These are phyloP conservation scores for Cardamine resedifolia DNA, from an alignment of 345 rosid genomes.

Conservation along the genomic window DNA sequence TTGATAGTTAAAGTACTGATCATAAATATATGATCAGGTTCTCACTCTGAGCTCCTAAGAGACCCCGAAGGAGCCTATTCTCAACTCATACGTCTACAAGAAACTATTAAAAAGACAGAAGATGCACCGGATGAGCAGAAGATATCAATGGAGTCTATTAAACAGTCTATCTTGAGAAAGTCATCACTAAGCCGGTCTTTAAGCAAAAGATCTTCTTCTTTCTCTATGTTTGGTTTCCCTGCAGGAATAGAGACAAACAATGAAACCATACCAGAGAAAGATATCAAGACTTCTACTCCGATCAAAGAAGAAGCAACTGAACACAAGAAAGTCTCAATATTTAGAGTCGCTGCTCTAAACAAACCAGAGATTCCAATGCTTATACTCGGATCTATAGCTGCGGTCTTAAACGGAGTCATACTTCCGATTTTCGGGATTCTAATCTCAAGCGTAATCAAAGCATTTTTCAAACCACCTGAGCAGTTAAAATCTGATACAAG, in stretches of 20 bases:
- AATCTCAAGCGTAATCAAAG: slow-evolving; percentile 50
- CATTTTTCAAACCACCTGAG: slow-evolving; percentile 61
- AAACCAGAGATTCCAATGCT: slow-evolving; percentile 79
- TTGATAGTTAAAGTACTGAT: slow-evolving; percentile 13
- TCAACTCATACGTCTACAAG: slow-evolving; percentile 77
- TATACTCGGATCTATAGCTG: slow-evolving; percentile 53
- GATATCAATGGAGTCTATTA: slow-evolving; percentile 33
- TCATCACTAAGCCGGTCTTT: slow-evolving; percentile 45
- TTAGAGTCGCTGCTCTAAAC: slow-evolving; percentile 66
- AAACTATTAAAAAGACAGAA: slow-evolving; percentile 50
- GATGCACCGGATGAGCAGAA: slow-evolving; percentile 45
- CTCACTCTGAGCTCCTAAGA: slow-evolving; percentile 61
- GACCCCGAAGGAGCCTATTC: slow-evolving; percentile 88
- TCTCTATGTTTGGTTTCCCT: slow-evolving; percentile 60
- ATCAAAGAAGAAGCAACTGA: slow-evolving; percentile 24
- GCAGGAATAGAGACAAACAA: slow-evolving; percentile 48
- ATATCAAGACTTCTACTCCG: slow-evolving; percentile 18
- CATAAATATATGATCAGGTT: slow-evolving; percentile 43
- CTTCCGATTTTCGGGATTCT: slow-evolving; percentile 62
- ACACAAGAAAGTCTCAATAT: slow-evolving; percentile 48
- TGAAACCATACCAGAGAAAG: slow-evolving; percentile 33
- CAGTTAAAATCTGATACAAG: slow-evolving; percentile 58
- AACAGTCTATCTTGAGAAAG: slow-evolving; percentile 46
- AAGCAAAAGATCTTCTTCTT: slow-evolving; percentile 65
- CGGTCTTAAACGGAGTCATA: slow-evolving; percentile 52